These are phyloP conservation scores for Albizia julibrissin DNA, from an alignment of 306 rosid species.

Conservation along the genomic window DNA sequence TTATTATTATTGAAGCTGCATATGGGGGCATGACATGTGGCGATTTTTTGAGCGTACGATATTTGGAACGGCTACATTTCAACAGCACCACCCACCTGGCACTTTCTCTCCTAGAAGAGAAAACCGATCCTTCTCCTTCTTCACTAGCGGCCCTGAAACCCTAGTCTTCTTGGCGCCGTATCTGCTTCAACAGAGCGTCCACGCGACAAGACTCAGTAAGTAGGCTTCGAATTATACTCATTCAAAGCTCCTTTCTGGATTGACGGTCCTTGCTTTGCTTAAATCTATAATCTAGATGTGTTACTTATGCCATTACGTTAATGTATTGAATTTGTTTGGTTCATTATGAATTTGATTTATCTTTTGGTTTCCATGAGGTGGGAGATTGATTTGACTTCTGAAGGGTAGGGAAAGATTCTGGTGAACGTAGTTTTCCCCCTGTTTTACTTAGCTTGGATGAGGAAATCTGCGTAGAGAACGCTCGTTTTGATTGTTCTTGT, in stretches of 20 bases:
- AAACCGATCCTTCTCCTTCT: not conserved
- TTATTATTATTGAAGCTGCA: too few relatives aligned
- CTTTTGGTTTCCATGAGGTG: not conserved
- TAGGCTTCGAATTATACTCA: not conserved
- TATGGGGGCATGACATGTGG: too few relatives aligned
- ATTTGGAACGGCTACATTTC: too few relatives aligned
- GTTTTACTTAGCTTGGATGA: not conserved
- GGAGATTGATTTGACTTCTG: not conserved
- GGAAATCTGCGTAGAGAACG: not conserved
- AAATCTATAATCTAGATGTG: not conserved
- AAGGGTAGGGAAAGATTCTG: not conserved
- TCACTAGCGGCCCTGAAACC: constrained; percentile 29
- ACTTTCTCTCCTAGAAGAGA: too few relatives aligned
- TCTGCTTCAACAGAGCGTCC: not conserved
- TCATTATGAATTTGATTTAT: not conserved
- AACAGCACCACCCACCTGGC: too few relatives aligned
- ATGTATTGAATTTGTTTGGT: not conserved
- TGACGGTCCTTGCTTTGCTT: not conserved
- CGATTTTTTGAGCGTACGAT: too few relatives aligned
- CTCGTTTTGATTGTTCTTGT: not conserved
- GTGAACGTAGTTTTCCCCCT: not conserved
- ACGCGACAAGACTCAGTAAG: constrained; percentile 14
- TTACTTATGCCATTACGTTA: not conserved
- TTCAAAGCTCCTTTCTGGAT: not conserved
- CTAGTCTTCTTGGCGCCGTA: constrained; percentile 3